These are phyloP conservation scores for Fusarium euwallaceae DNA, from an alignment of 2,329 filamentous ascomycete species.

Conservation along the genomic window DNA sequence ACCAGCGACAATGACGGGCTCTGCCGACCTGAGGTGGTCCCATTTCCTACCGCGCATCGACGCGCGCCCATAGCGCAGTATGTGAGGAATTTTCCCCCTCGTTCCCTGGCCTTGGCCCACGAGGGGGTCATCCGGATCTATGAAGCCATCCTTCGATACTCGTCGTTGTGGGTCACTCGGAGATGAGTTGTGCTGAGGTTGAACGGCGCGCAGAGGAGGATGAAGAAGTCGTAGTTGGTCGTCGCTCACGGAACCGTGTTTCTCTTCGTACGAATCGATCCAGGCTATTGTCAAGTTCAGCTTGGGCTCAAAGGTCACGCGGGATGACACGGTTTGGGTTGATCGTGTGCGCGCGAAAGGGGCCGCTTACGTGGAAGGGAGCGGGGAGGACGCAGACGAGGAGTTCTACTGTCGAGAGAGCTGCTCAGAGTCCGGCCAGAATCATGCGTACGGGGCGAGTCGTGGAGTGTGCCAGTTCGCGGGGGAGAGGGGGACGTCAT, in stretches of 20 bases:
- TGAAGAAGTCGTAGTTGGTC: conserved; percentile 57
- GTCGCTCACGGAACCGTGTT: conserved; percentile 54
- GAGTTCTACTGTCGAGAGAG: conserved; percentile 28
- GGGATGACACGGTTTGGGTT: not conserved
- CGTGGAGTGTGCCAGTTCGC: conserved; percentile 37
- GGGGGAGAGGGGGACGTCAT: conserved; percentile 48
- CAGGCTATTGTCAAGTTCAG: conserved; percentile 52
- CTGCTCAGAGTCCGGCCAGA: conserved; percentile 41
- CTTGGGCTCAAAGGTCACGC: not conserved
- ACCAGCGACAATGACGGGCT: conserved; percentile 70
- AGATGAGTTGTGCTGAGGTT: conserved; percentile 58
- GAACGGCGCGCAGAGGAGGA: conserved; percentile 55
- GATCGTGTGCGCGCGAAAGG: conserved; percentile 4
- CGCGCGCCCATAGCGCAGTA: conserved; percentile 63
- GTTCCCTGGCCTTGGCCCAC: conserved; percentile 52
- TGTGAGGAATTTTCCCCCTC: conserved; percentile 57
- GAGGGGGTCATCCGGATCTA: conserved; percentile 57
- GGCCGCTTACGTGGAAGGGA: conserved; percentile 45
- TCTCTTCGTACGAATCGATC: conserved; percentile 63
- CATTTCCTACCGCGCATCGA: conserved; percentile 64
- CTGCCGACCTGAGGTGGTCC: conserved; percentile 70
- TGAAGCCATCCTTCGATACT: conserved; percentile 63
- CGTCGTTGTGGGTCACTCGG: conserved; percentile 57
- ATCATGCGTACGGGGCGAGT: conserved; percentile 40
- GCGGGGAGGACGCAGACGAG: conserved; percentile 43